Conservation (phyloP, 371 early-diverging fungal genomes). For the Lichtheimia corymbifera region DNA sequence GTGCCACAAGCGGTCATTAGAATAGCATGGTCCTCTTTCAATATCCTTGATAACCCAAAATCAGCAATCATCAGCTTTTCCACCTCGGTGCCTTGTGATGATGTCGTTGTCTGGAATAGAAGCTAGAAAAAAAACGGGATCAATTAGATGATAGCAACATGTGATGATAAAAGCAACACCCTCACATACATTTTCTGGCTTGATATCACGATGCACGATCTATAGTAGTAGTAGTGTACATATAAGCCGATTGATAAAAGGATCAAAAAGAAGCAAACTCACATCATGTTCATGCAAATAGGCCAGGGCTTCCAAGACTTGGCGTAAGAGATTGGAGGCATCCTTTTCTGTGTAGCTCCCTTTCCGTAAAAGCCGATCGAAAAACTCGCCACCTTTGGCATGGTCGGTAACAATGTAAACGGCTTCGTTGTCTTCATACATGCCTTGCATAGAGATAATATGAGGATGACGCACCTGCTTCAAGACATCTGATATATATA, state of each 20-base stretch:
- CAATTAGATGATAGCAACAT: background rate
- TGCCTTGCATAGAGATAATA: constrained; percentile 77
- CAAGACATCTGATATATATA: constrained; percentile 57
- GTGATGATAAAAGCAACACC: background rate
- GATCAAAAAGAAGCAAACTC: constrained; percentile 9
- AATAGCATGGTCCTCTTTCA: constrained; percentile 65
- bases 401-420: constrained; percentile 86
- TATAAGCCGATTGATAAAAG: background rate
- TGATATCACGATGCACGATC: constrained; percentile 88
- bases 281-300: constrained; percentile 77
- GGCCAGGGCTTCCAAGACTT: constrained; percentile 77
- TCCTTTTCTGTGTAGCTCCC: constrained; percentile 83
- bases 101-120: constrained; percentile 55
- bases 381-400: constrained; percentile 86
- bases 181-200: constrained; percentile 76
- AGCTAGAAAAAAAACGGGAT: constrained; percentile 29
- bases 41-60: constrained; percentile 79
- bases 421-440: constrained; percentile 77
- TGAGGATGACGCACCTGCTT: constrained; percentile 80
- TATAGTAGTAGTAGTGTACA: constrained; percentile 7
- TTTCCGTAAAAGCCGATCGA: constrained; percentile 76
- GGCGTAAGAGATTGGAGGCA: constrained; percentile 64
- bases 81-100: constrained; percentile 30
- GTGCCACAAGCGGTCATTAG: constrained; percentile 85
- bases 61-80: constrained; percentile 72